Base-by-base conservation (phyloP, 2,329 filamentous ascomycete species). In the Epichloe festucae region DNA sequence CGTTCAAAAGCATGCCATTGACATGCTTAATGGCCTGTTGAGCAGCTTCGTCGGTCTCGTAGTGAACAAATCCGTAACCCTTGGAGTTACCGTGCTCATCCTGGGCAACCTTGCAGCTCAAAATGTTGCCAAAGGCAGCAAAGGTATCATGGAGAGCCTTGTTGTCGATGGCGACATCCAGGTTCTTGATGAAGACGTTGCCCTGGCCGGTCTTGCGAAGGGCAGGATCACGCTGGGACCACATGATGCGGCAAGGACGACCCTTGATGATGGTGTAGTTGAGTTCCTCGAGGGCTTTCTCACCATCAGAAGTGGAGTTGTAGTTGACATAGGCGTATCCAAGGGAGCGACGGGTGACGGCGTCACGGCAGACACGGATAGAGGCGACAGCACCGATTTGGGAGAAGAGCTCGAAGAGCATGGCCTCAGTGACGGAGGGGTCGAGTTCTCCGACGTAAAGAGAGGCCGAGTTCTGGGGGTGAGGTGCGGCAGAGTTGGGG, bases 291-390 rank as follows among this genome's bases (percentile, higher is more conserved):
- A 98, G 84, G 64, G 93, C 93, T 74, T 95, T 94, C 79, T 98
- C 93, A 64, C 93, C 93, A 70, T 98, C 93, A 57, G 82, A 72
- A 56, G 90, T 95, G 71, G 89, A 91, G 79, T 97, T 98, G 83
- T 97, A 98, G 83, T 98, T 98, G 74, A 98, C 93, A 72, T 98
- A 98, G 72, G 93, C 93, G 72, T 98, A 98, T 61, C 93, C 93
- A 60, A 98, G 89, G 59, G 93, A 98, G 73, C 93, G 91, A 70
- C 93, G 90, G 67, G 93, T 97, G 68, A 98, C 90, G 57, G 93
- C 91, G 68, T 98, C 93, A 75, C 93, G 93, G 82, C 93, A 98
- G 70, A 98, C 93, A 81, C 93, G 93, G 72, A 98, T 98, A 56
- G 93, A 98, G 60, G 93, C 93, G 64, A 98, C 93, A 66, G 95